phyloP scores from a whole-genome alignment of 2,329 filamentous ascomycete species.

The Calonectria fujianensis region DNA sequence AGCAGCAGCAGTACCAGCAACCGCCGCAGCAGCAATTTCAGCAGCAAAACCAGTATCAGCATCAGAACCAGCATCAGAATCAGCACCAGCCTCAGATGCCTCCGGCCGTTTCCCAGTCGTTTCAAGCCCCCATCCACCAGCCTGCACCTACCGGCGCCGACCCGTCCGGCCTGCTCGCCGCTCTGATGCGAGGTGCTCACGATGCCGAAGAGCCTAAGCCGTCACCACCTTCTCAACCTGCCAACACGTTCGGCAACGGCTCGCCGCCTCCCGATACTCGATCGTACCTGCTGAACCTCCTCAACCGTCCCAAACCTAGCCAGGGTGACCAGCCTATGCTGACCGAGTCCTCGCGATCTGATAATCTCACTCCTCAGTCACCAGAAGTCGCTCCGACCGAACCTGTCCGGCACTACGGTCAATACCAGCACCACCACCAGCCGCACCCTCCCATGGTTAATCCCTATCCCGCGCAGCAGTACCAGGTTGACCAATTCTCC shows the following conservation, averaged over 20 bases:
- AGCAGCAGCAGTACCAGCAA: slow-evolving; percentile 51
- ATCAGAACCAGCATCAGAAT: slow-evolving; percentile 46
- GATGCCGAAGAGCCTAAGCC: slow-evolving; percentile 66
- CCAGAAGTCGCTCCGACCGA: slow-evolving; percentile 57
- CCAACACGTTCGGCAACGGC: slow-evolving; percentile 66
- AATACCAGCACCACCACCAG: slow-evolving; percentile 55
- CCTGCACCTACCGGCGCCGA: slow-evolving; percentile 74
- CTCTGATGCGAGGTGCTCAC: slow-evolving; percentile 75
- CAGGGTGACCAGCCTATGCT: slow-evolving; percentile 71
- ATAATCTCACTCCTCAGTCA: slow-evolving; percentile 68
- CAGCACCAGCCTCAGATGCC: slow-evolving; percentile 48
- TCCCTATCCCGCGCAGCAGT: slow-evolving; percentile 52
- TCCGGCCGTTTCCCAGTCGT: slow-evolving; percentile 49
- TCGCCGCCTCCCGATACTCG: slow-evolving; percentile 82
- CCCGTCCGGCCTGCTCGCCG: slow-evolving; percentile 75
- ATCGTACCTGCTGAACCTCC: slow-evolving; percentile 88
- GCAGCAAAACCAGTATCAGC: slow-evolving; percentile 47
- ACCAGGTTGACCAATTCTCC: slow-evolving; percentile 53
- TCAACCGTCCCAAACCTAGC: slow-evolving; percentile 85
- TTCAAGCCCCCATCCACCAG: slow-evolving; percentile 70
- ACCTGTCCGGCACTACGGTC: slow-evolving; percentile 54
- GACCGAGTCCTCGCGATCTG: slow-evolving; percentile 65
- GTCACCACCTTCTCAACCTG: slow-evolving; percentile 50
- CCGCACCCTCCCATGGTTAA: slow-evolving; percentile 52
- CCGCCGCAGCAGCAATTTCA: slow-evolving; percentile 50